Evolutionary conservation across 306 rosid genomes (phyloP).

Genomic region (Boehmeria nivea): DNA sequence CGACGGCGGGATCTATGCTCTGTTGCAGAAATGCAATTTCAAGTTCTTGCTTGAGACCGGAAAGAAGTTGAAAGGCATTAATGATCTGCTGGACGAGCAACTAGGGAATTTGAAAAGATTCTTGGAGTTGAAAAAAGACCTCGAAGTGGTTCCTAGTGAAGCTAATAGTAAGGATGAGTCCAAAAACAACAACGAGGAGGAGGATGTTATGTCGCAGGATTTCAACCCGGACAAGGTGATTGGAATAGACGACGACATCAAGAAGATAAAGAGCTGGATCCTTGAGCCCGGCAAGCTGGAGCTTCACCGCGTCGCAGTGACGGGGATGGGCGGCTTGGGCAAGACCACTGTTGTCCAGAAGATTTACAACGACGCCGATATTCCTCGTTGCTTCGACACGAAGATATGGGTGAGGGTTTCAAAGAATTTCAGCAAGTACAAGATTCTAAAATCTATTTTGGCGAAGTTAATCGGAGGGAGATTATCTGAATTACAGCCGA

Average conservation of each 20-base stretch:
- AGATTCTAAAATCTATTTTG: neutral
- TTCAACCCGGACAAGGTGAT: neutral
- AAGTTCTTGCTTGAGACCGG: neutral
- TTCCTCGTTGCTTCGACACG: neutral
- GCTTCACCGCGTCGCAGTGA: neutral
- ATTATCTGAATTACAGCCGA: neutral
- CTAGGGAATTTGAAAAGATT: neutral
- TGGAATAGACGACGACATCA: neutral
- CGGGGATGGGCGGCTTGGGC: slow-evolving; percentile 24
- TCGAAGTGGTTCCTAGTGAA: too few species aligned
- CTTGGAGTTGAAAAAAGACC: neutral
- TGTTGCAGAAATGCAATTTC: neutral
- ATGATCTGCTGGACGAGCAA: neutral
- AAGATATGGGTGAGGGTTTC: slow-evolving; percentile 20
- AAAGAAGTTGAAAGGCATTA: slow-evolving; percentile 6
- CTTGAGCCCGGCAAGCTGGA: neutral
- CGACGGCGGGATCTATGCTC: neutral
- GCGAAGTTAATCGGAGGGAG: neutral
- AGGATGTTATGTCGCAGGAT: neutral
- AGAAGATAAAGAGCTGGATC: slow-evolving; percentile 3
- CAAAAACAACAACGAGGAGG: neutral
- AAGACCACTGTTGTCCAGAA: slow-evolving; percentile 18
- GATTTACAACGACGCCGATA: neutral
- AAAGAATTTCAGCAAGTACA: neutral
- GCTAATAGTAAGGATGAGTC: neutral